phyloP scores from a whole-genome alignment of 116 monocot genomes.

The Papilionanthe hybrid region DNA sequence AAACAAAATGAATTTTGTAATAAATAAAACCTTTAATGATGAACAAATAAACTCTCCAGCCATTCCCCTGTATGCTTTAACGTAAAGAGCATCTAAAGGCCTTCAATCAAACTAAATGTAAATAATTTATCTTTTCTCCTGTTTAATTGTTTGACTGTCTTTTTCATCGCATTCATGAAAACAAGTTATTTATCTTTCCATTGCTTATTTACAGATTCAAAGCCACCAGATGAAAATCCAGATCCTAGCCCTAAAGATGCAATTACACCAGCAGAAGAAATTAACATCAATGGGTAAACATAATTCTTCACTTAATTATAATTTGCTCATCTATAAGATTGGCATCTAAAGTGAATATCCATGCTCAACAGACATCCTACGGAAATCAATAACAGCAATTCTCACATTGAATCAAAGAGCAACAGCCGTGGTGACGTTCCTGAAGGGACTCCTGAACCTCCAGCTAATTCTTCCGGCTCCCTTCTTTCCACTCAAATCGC shows the following conservation, averaged over 20 bases:
- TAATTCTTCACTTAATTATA: neutral
- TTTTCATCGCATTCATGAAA: neutral
- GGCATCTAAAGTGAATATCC: neutral
- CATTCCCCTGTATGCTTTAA: too few species aligned
- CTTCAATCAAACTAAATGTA: too few species aligned
- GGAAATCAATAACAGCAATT: too few species aligned
- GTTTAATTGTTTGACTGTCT: neutral
- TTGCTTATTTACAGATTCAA: neutral
- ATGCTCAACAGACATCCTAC: neutral
- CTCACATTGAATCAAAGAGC: too few species aligned
- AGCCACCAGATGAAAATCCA: neutral
- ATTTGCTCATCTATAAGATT: neutral
- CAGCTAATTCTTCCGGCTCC: too few species aligned
- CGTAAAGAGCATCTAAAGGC: too few species aligned
- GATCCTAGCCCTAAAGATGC: neutral
- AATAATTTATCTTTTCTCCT: neutral
- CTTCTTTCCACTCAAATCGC: too few species aligned
- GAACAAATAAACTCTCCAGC: too few species aligned
- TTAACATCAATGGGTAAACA: conserved; percentile 4
- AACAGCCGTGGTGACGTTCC: too few species aligned
- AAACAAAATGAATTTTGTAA: too few species aligned
- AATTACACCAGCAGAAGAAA: neutral
- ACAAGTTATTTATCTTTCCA: neutral
- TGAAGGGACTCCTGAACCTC: too few species aligned
- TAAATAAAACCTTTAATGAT: too few species aligned